Conservation (phyloP, 768 basidiomycete species). For the Suillus plorans region DNA sequence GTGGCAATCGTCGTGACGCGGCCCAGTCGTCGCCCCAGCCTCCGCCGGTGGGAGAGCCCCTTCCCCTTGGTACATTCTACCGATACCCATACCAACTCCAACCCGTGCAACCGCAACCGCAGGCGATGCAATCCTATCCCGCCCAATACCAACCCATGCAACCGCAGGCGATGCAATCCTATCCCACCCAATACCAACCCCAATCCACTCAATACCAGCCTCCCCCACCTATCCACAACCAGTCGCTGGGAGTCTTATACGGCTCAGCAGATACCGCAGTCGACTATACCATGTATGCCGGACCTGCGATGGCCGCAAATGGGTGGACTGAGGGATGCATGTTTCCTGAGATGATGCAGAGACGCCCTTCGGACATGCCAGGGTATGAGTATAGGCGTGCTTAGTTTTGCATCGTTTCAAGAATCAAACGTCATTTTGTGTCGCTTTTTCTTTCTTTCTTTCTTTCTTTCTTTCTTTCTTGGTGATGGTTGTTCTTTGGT, state of each 20-base stretch:
- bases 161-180: no score
- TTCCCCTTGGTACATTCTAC: no score
- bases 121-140: no score
- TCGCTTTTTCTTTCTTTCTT: no score
- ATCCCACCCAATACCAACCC: no score
- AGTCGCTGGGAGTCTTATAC: background rate
- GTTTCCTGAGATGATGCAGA: background rate
- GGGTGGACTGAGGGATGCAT: constrained; percentile 1
- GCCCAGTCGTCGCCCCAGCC: no score
- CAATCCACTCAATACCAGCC: background rate
- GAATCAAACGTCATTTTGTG: background rate
- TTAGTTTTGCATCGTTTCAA: background rate
- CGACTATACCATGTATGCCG: background rate
- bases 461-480: background rate
- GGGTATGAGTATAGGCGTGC: background rate
- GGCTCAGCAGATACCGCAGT: no score
- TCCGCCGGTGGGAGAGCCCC: no score
- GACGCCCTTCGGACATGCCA: background rate
- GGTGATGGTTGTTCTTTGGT: background rate
- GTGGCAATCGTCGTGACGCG: background rate
- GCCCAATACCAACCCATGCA: no score
- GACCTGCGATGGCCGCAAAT: background rate
- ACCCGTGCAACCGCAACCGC: no score
- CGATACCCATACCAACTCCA: no score
- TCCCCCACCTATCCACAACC: background rate